Evolutionary conservation across 768 basidiomycete genomes (phyloP).

Genomic region (Mycena belliarum): DNA sequence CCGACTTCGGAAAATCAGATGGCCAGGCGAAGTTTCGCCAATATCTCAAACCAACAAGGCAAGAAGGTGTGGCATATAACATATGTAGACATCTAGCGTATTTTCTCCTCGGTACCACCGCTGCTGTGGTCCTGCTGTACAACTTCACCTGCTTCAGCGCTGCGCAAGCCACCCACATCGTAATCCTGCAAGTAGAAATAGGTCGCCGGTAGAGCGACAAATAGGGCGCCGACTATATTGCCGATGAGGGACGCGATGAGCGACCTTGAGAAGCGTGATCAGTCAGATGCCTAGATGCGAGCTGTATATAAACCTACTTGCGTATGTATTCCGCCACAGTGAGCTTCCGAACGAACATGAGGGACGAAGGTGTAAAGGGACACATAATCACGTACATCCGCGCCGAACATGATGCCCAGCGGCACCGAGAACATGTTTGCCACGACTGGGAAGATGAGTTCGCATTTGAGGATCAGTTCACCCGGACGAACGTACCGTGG

Average conservation of each 20-base stretch:
- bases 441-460: conserved; percentile 43
- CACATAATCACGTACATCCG: conserved; percentile 40
- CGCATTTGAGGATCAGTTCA: background rate
- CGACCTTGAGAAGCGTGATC: conserved; percentile 40
- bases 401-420: conserved; percentile 69
- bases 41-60: too few species aligned
- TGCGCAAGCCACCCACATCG: conserved; percentile 37
- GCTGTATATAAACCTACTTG: conserved; percentile 47
- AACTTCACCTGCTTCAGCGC: conserved; percentile 40
- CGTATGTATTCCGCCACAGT: conserved; percentile 59
- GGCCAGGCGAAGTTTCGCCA: too few species aligned
- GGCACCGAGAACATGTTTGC: conserved; percentile 81
- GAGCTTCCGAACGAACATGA: conserved; percentile 33
- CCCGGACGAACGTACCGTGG: conserved; percentile 49
- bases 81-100: background rate
- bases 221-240: conserved; percentile 64
- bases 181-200: conserved; percentile 66
- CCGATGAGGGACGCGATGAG: conserved; percentile 62
- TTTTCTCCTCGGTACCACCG: conserved; percentile 3
- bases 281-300: background rate
- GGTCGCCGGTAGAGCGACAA: conserved; percentile 63
- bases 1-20: too few species aligned
- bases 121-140: conserved; percentile 14
- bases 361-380: background rate
- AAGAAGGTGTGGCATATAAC: background rate